These are phyloP conservation scores for Penicillium bovifimosum DNA, from an alignment of 495 filamentous ascomycete genomes.

Conservation along the genomic window DNA sequence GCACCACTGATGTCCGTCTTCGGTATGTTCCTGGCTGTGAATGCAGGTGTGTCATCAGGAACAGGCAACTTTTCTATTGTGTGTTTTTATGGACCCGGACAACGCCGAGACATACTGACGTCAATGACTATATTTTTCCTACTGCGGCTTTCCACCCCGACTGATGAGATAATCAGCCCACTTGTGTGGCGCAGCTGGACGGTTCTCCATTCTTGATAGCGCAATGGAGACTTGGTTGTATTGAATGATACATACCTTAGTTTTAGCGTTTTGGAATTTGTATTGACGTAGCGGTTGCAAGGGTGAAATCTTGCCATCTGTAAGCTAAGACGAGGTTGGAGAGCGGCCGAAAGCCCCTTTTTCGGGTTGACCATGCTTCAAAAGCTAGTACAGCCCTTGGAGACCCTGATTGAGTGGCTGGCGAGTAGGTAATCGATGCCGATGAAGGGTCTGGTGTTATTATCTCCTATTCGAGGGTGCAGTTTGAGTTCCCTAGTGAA, in stretches of 20 bases:
- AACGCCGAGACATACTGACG: conserved; percentile 22
- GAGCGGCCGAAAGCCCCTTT: neutral
- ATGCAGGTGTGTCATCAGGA: conserved; percentile 12
- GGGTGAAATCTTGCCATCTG: neutral
- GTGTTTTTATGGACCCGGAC: conserved; percentile 3
- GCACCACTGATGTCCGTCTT: neutral
- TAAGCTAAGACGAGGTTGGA: neutral
- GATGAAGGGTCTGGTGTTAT: neutral
- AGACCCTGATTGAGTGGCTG: neutral
- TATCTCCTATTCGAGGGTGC: neutral
- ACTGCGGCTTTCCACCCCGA: conserved; percentile 1
- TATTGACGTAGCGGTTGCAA: neutral
- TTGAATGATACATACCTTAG: neutral
- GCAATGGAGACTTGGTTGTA: conserved; percentile 1
- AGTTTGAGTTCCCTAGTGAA: neutral
- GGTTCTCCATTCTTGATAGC: neutral
- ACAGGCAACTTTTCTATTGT: conserved; percentile 4
- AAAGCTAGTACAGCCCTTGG: neutral
- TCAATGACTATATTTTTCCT: conserved; percentile 18
- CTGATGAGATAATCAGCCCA: conserved; percentile 12
- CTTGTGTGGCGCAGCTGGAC: conserved; percentile 15
- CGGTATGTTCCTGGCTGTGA: neutral
- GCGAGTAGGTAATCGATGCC: no score
- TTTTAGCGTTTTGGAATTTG: neutral
- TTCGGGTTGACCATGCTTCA: neutral